A percentile compares a stretch with the other conserved stretches of the same genome.
These are phyloP conservation scores for Entomortierella beljakovae DNA, from an alignment of 192 early-diverging fungal genomes.

Conservation along the genomic window DNA sequence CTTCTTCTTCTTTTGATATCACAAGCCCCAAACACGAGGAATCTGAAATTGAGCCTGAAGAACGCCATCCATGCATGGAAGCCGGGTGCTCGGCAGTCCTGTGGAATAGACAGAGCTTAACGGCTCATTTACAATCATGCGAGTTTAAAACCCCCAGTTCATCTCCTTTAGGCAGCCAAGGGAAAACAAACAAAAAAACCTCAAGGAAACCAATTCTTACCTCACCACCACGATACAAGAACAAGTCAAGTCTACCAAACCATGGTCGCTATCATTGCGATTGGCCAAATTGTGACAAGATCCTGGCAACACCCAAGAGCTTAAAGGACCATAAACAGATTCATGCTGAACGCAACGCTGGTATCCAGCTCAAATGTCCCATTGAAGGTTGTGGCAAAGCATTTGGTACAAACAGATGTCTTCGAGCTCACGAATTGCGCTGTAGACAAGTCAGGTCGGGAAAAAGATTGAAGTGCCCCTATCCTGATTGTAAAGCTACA, in stretches of 20 bases:
- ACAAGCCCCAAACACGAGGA: conserved; percentile 29
- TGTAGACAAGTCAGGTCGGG: conserved; percentile 52
- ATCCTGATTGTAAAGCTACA: conserved; percentile 24
- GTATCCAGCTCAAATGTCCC: conserved; percentile 36
- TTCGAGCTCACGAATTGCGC: conserved; percentile 45
- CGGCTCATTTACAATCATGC: conserved; percentile 29
- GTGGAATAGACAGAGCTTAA: conserved; percentile 23
- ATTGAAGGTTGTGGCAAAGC: conserved; percentile 36
- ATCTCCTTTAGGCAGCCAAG: conserved; percentile 28
- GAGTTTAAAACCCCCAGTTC: conserved; percentile 35
- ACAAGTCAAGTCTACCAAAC: neutral
- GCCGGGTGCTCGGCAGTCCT: conserved; percentile 27
- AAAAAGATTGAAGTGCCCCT: conserved; percentile 36
- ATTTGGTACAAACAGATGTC: conserved; percentile 47
- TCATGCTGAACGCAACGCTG: conserved; percentile 39
- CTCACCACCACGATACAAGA: neutral
- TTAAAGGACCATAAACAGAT: conserved; percentile 48
- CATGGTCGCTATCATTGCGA: conserved; percentile 23
- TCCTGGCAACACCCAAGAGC: conserved; percentile 49
- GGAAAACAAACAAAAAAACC: conserved; percentile 36
- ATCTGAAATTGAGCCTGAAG: conserved; percentile 9
- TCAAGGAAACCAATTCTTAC: conserved; percentile 21
- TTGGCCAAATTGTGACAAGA: conserved; percentile 42
- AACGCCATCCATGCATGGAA: conserved; percentile 22
- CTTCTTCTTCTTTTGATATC: conserved; percentile 20